Base-by-base conservation (phyloP, 1,284 basidiomycete species). In the Ustilago nuda region DNA sequence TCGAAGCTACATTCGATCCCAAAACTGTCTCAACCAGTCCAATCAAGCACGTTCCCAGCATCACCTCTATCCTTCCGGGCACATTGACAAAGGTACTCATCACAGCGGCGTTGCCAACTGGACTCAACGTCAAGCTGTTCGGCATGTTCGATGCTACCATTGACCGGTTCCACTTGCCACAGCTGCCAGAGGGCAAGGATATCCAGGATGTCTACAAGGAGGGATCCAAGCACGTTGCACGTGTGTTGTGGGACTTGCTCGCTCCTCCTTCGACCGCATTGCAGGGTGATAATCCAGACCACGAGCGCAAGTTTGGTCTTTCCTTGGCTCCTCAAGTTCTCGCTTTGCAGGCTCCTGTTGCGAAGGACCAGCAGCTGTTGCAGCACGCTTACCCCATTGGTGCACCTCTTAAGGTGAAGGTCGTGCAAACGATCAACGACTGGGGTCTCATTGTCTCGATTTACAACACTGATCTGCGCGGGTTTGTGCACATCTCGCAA, bases 61-160 rank as follows among this genome's bases (percentile, higher is more conserved):
- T 93, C 67, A 89, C 90, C 13, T 95, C 94, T 4, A 87, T 99
- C 53, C 89, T 98, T 48, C 96, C 97, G 4, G 95, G 95, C 8
- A 89, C 90, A 32, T 89, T 95, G 12, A 93, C 96, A n/a, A 91
- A 92, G 84, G 91, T 90, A 17, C 89, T 98, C 36, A 89, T 99
- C 66, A 98, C 94, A 3, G 90, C 91, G 8, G 89, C 93, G n/a
- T 88, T 91, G 43, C 89, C 92, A 17, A 89, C 88, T 23, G 97
- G 98, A 30, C 88, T 99, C 58, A 93, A 93, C 82, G 88, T 99
- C 55, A 95, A 96, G 87, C 89, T 98, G 23, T 90, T 95, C 36
- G 96, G 95, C 2, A 96, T 94, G 87, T 98, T 95, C 86, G 92
- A 94, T 56, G 96, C 94, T 35, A 96, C 94, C 0, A 90, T 95